Base-by-base conservation (phyloP, 2,329 filamentous ascomycete species). In the Fusarium brevicatenulatum region DNA sequence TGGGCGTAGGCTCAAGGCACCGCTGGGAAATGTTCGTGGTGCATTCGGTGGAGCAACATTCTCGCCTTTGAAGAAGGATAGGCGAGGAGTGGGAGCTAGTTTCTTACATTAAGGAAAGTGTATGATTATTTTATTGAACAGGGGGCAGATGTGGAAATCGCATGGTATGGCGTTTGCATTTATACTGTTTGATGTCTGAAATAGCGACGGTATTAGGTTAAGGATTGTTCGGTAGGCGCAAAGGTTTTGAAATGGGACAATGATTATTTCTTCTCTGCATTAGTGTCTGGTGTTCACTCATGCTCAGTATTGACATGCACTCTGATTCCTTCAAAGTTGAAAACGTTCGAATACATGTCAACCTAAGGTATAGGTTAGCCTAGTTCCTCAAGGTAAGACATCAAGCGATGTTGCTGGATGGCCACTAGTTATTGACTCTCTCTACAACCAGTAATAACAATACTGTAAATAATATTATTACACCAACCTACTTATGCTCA, bases 11-110 rank as follows among this genome's bases (percentile, higher is more conserved):
- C 39, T 78, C 58, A 83, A 84, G 72, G 80, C 81, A 32, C 82
- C 81, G 4, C 80, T 86, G 50, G 82, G 77, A 43, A 80, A 81
- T 37, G 79, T 79, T n/a, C 80, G 83, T 47, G 85, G 82, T 77
- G 87, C 82, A 0, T 89, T 91, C 57, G 77, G 86, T 18, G 84
- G 85, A 18, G 83, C 82, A 23, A 78, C 85, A 8, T 94, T 95
- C 79, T 94, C 92, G 23, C 92, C 92, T 12, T 82, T 95, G 66
- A 95, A 95, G 83, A 88, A 88, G 78, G 90, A 94, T 56, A 87
- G 88, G 65, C 89, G 90, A 68, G 89, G 90, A 37, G 86, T 89
- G 7, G 85, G 86, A 68, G 89, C 90, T 60, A 91, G 90, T 76
- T 91, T 91, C 74, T 79, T 90, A 66, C 86, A 83, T 60, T 88